Percentiles rank a stretch among this genome's conserved stretches.
phyloP scores from a whole-genome alignment of 306 rosid genomes.

The Vicia sativa region DNA sequence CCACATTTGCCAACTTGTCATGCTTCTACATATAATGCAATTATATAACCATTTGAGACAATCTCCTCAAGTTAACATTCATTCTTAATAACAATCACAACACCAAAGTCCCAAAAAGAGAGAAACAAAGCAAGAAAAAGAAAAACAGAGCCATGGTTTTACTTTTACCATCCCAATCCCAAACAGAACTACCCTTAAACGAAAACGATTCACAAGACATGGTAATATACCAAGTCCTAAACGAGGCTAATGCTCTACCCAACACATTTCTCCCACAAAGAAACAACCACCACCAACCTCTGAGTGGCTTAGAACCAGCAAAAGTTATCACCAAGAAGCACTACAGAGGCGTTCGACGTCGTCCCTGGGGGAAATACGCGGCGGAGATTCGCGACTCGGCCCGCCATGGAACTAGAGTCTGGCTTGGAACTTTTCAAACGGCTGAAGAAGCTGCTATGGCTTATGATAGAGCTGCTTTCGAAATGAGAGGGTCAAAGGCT shows the following conservation, averaged over 20 bases:
- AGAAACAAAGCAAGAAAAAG: no score
- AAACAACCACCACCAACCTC: slow-evolving; percentile 35
- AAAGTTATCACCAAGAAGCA: slow-evolving; percentile 63
- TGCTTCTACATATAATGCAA: slow-evolving; percentile 25
- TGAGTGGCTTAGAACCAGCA: slow-evolving; percentile 41
- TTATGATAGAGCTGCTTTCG: slow-evolving; percentile 82
- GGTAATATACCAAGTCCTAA: slow-evolving; percentile 81
- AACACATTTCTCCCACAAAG: slow-evolving; percentile 36
- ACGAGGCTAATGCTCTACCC: slow-evolving; percentile 52
- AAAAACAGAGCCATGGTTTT: slow-evolving; percentile 35
- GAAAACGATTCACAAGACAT: slow-evolving; percentile 93
- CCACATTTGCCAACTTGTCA: slow-evolving; percentile 26
- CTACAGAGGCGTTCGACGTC: slow-evolving; percentile 81
- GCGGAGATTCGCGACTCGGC: slow-evolving; percentile 91
- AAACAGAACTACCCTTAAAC: slow-evolving; percentile 71
- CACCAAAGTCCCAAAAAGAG: background rate
- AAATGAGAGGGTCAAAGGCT: slow-evolving; percentile 80
- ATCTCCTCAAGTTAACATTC: slow-evolving; percentile 36
- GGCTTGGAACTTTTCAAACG: slow-evolving; percentile 87
- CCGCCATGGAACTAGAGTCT: slow-evolving; percentile 66
- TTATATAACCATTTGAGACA: slow-evolving; percentile 11
- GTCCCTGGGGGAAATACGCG: slow-evolving; percentile 94
- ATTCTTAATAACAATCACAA: slow-evolving; percentile 1
- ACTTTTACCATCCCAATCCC: slow-evolving; percentile 51
- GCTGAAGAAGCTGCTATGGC: slow-evolving; percentile 95